Evolutionary conservation across 441 rosid species (phyloP).

Genomic region (Populus hybrid): DNA sequence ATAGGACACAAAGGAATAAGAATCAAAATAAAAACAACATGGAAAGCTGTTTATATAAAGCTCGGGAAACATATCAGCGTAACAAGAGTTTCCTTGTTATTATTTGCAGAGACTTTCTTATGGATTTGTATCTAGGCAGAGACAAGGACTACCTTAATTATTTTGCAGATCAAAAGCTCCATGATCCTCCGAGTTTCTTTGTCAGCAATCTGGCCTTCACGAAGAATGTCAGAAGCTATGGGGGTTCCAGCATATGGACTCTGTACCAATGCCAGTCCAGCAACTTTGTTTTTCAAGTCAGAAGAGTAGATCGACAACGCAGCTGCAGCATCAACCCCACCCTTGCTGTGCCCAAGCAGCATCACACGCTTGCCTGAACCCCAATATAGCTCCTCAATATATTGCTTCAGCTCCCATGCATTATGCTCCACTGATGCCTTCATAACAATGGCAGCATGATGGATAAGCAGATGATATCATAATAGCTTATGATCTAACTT

Average conservation of each 20-base stretch:
- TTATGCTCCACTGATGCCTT: slow-evolving; percentile 74
- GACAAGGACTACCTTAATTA: slow-evolving; percentile 49
- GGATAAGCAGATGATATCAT: slow-evolving; percentile 9
- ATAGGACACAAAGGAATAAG: neutral
- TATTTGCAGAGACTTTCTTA: neutral
- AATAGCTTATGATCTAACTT: neutral
- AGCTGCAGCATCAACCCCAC: slow-evolving; percentile 74
- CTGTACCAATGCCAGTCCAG: slow-evolving; percentile 68
- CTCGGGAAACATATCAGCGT: neutral
- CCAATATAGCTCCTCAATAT: slow-evolving; percentile 75
- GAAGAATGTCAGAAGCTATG: slow-evolving; percentile 65
- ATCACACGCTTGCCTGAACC: slow-evolving; percentile 65
- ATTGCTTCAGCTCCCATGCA: slow-evolving; percentile 66
- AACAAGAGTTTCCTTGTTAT: neutral
- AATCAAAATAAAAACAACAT: neutral
- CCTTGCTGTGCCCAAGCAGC: slow-evolving; percentile 79
- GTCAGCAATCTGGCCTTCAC: slow-evolving; percentile 68
- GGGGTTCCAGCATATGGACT: slow-evolving; percentile 72
- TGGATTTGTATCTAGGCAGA: neutral
- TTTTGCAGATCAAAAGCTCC: slow-evolving; percentile 64
- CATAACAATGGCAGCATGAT: slow-evolving; percentile 4
- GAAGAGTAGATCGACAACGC: slow-evolving; percentile 56
- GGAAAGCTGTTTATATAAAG: neutral
- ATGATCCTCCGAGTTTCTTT: slow-evolving; percentile 60
- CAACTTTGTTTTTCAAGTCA: slow-evolving; percentile 59